These are phyloP conservation scores for Coffea canephora DNA, from an alignment of 257 asterid genomes.

Conservation along the genomic window DNA sequence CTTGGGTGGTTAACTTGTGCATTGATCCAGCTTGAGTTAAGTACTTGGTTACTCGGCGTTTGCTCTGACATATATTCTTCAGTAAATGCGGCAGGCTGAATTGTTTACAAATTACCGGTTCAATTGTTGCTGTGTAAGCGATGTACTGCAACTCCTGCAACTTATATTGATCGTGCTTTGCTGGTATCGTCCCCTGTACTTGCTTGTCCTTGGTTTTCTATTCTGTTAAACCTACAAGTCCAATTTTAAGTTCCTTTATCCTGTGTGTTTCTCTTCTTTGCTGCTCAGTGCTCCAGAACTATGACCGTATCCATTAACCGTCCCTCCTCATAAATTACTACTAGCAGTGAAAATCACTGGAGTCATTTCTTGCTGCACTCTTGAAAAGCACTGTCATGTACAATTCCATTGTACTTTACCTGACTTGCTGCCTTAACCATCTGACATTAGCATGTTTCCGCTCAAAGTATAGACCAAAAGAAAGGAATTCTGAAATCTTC, in stretches of 20 bases:
- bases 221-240: too few species aligned
- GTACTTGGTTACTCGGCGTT: not conserved
- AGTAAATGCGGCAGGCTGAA: slow-evolving; percentile 61
- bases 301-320: not conserved
- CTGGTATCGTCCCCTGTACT: slow-evolving; percentile 32
- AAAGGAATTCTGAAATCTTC: not conserved
- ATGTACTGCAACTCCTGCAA: slow-evolving; percentile 47
- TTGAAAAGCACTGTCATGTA: not conserved
- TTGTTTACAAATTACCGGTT: slow-evolving; percentile 61
- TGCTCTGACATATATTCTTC: slow-evolving; percentile 20
- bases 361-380: not conserved
- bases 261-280: not conserved
- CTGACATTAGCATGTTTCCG: not conserved
- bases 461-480: too few species aligned
- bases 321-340: not conserved
- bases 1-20: not conserved
- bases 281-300: not conserved
- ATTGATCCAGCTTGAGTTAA: not conserved
- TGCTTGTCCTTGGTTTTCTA: not conserved
- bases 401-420: not conserved
- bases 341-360: not conserved
- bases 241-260: not conserved
- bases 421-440: not conserved
- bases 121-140: slow-evolving; percentile 64
- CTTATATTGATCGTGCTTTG: slow-evolving; percentile 51